Base-by-base conservation (phyloP, 2,329 filamentous ascomycete genomes). In the Bertia moriformis region DNA sequence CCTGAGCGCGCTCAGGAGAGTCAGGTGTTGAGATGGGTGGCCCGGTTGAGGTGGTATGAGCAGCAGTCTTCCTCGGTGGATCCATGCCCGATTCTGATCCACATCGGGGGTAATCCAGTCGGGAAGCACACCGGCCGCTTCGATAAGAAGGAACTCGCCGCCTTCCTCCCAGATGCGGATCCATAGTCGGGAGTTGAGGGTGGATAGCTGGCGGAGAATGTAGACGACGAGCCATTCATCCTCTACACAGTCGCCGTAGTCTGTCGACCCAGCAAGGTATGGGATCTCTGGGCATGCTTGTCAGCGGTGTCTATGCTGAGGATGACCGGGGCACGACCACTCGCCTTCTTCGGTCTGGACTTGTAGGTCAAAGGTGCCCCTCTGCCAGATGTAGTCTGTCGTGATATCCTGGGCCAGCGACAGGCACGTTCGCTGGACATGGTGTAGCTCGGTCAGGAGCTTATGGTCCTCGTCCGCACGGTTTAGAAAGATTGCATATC, bases 221-320 rank as follows among this genome's bases (percentile, higher is more conserved):
- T 88, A 94, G 15, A 96, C 88, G 43, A 96, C 79, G 4, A 96
- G 71, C 93, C 91, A 98, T 62, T 98, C 93, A 50, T 98, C 91
- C 51, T 94, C 89, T 3, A 96, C 78, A 0, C 87, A 91, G 57
- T 98, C 93, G 7, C 89, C 88, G 51, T 87, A 96, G 54, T 89
- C 83, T 1, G 86, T 91, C 38, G 68, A 66, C 15, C 89, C 89
- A 45, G 75, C 71, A 4, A 98, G 69, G 45, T 78, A 77, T 27
- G n/a, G n/a, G n/a, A 48, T 52, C 2, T 62, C 65, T 67, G 19
- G 41, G 38, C 12, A 18, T n/a, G 30, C 37, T 22, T 36, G 20
- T 22, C 30, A 19, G 17, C 12, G n/a, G 18, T 18, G n/a, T 38
- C 27, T 12, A 15, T 13, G 37, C 37, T 15, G 33, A 18, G 15